These are phyloP conservation scores for Globisporangium perplexum DNA, from an alignment of 352 stramenopile genomes.

Conservation along the genomic window DNA sequence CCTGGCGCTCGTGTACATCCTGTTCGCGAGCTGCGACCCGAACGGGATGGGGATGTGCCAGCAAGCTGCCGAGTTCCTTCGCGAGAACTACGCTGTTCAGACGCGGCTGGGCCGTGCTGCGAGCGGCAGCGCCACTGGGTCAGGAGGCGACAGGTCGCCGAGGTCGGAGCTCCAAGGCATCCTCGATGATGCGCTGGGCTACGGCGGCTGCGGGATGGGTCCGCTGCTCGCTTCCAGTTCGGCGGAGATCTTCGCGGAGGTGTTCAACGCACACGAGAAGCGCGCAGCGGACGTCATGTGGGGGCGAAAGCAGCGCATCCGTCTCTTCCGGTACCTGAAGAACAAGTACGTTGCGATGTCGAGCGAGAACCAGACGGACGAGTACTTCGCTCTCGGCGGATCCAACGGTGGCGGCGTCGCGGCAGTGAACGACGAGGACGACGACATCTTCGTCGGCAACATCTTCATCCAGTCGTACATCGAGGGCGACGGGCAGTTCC, in stretches of 20 bases:
- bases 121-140: slow-evolving; percentile 1
- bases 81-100: slow-evolving; percentile 35
- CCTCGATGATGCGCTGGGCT: slow-evolving; percentile 64
- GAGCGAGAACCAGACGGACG: slow-evolving; percentile 25
- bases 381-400: slow-evolving; percentile 16
- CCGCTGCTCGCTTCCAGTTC: slow-evolving; percentile 40
- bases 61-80: slow-evolving; percentile 66
- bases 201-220: slow-evolving; percentile 64
- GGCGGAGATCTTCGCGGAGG: slow-evolving; percentile 42
- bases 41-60: slow-evolving; percentile 74
- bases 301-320: slow-evolving; percentile 46
- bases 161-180: slow-evolving; percentile 52
- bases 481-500: slow-evolving; percentile 69
- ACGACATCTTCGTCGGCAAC: slow-evolving; percentile 69
- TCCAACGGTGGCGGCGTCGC: slow-evolving; percentile 5
- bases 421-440: not conserved
- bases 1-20: slow-evolving; percentile 57
- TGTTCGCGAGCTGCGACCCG: slow-evolving; percentile 71
- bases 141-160: slow-evolving; percentile 3
- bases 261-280: slow-evolving; percentile 71
- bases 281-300: slow-evolving; percentile 73
- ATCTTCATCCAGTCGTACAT: slow-evolving; percentile 83
- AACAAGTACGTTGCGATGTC: slow-evolving; percentile 47
- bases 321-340: slow-evolving; percentile 61
- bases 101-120: slow-evolving; percentile 2